Evolutionary conservation across 2,329 filamentous ascomycete genomes (phyloP).

Genomic region (Verticillium alfalfae): DNA sequence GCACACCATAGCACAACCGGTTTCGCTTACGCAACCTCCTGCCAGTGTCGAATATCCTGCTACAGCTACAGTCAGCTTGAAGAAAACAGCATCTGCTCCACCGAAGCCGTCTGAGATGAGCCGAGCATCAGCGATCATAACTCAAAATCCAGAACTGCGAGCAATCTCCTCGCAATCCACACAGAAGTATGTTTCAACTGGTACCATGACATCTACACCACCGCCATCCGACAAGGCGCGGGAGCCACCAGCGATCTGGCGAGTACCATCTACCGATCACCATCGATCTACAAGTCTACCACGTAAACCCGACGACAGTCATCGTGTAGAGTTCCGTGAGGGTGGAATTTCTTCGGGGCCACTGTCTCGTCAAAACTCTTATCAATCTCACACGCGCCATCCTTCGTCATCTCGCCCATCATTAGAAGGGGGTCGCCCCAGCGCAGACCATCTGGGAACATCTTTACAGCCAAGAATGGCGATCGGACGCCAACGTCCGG

Average conservation of each 20-base stretch:
- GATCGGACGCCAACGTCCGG: constrained; percentile 62
- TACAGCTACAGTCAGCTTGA: constrained; percentile 18
- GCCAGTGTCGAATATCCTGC: constrained; percentile 9
- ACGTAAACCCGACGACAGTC: constrained; percentile 14
- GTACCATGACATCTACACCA: constrained; percentile 71
- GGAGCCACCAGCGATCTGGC: constrained; percentile 11
- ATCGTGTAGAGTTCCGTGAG: constrained; percentile 18
- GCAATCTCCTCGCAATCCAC: constrained; percentile 44
- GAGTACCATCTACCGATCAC: constrained; percentile 15
- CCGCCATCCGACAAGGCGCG: constrained; percentile 46
- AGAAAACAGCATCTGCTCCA: constrained; percentile 28
- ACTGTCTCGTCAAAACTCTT: not conserved
- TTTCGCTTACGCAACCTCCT: constrained; percentile 21
- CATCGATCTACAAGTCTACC: constrained; percentile 20
- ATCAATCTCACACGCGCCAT: constrained; percentile 22
- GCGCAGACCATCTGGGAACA: constrained; percentile 54
- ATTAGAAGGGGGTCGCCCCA: constrained; percentile 64
- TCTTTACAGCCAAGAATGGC: constrained; percentile 14
- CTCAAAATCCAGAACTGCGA: constrained; percentile 55
- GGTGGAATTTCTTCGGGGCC: not conserved
- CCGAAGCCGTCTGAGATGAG: constrained; percentile 44
- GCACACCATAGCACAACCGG: constrained; percentile 14
- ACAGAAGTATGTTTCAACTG: constrained; percentile 48
- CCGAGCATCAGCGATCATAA: constrained; percentile 59
- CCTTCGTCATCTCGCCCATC: constrained; percentile 58